phyloP scores from a whole-genome alignment of 2,329 filamentous ascomycete species.

The Fusarium sp. region DNA sequence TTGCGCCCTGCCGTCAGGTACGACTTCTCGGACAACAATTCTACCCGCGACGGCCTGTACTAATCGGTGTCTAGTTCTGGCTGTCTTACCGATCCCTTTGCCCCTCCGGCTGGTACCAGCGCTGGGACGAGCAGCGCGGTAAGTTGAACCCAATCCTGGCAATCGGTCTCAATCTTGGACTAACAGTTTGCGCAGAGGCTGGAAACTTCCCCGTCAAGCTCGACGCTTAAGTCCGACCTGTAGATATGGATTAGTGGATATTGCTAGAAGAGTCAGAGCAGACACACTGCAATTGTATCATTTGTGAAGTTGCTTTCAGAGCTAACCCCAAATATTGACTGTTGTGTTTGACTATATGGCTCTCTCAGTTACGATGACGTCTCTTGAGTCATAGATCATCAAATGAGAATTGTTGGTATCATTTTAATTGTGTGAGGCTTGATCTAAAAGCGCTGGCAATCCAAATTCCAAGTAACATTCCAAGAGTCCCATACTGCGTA shows the following conservation, averaged over 20 bases:
- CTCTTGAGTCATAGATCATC: conserved; percentile 26
- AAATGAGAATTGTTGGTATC: conserved; percentile 36
- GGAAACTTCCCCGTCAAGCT: conserved; percentile 77
- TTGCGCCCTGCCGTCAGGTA: conserved; percentile 97
- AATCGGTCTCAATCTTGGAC: conserved; percentile 40
- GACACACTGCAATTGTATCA: conserved; percentile 56
- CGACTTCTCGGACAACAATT: conserved; percentile 3
- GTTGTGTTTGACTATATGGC: conserved; percentile 32
- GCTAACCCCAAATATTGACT: conserved; percentile 43
- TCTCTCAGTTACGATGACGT: conserved; percentile 28
- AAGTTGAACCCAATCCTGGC: conserved; percentile 55
- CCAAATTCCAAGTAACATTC: conserved; percentile 29
- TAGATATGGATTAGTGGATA: conserved; percentile 43
- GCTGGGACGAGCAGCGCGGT: conserved; percentile 99
- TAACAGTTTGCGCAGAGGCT: conserved; percentile 64
- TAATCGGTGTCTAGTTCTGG: conserved; percentile 77
- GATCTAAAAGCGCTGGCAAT: conserved; percentile 36
- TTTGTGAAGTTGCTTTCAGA: conserved; percentile 51
- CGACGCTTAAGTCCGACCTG: conserved; percentile 64
- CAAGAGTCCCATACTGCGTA: conserved; percentile 44
- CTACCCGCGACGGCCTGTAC: conserved; percentile 8
- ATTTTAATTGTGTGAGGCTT: conserved; percentile 33
- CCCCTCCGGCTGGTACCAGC: conserved; percentile 91
- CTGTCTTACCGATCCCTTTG: conserved; percentile 97
- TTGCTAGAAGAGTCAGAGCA: conserved; percentile 51